Conservation (phyloP, 345 rosid genomes). For the Acer campestre region DNA sequence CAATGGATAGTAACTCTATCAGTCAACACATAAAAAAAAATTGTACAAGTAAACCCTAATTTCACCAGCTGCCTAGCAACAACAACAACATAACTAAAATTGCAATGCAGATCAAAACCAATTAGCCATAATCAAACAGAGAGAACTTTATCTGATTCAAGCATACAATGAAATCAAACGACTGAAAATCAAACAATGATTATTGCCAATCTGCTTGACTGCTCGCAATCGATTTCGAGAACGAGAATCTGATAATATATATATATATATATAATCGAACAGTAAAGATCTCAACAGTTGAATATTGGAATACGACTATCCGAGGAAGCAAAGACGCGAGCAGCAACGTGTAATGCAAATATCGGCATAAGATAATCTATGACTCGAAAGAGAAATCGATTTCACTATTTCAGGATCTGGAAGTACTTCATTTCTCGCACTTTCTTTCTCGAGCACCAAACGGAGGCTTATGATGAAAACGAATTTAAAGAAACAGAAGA, state of each 20-base stretch:
- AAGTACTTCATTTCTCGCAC: too few relatives aligned
- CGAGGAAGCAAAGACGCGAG: too few relatives aligned
- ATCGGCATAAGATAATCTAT: background rate
- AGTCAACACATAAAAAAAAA: too few relatives aligned
- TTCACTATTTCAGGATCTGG: too few relatives aligned
- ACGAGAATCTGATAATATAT: too few relatives aligned
- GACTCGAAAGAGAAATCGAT: background rate
- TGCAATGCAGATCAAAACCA: background rate
- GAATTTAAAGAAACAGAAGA: background rate
- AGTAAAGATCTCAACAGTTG: background rate
- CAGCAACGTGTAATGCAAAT: background rate
- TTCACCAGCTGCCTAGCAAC: background rate
- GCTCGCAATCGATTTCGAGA: too few relatives aligned
- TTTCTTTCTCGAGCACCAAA: conserved; percentile 9
- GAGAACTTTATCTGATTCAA: background rate
- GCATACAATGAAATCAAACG: background rate
- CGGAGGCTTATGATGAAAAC: background rate
- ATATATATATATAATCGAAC: background rate
- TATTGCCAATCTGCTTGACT: too few relatives aligned
- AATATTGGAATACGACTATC: background rate
- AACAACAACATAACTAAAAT: background rate
- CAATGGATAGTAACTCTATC: too few relatives aligned
- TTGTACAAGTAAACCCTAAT: background rate
- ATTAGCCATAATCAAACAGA: background rate
- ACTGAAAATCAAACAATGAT: too few relatives aligned